Conservation (phyloP, 805 yeast species). For the Kregervanrija pseudodelftensis region DNA sequence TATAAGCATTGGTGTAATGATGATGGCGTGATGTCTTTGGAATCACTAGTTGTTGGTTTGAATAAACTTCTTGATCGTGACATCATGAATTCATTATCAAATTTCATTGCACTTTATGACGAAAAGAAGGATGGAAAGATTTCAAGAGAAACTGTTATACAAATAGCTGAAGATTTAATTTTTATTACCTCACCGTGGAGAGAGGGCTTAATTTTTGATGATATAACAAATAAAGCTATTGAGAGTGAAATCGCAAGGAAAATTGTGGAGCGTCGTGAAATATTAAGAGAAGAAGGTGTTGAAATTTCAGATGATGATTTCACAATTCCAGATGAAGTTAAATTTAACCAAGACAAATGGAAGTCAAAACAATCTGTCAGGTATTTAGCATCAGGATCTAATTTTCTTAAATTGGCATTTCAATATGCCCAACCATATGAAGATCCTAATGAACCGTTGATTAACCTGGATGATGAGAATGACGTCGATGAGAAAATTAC, state of each 20-base stretch:
- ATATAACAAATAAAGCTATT: slow-evolving; percentile 52
- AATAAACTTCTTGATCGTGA: slow-evolving; percentile 65
- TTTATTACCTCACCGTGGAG: slow-evolving; percentile 83
- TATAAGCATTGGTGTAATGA: slow-evolving; percentile 65
- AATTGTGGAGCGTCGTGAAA: slow-evolving; percentile 36
- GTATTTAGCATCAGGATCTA: slow-evolving; percentile 80
- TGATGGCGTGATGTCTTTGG: slow-evolving; percentile 54
- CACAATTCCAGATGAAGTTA: slow-evolving; percentile 49
- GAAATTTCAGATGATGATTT: slow-evolving; percentile 30
- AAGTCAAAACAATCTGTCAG: slow-evolving; percentile 65
- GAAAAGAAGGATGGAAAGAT: slow-evolving; percentile 50
- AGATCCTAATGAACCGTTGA: slow-evolving; percentile 32
- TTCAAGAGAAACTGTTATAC: slow-evolving; percentile 71
- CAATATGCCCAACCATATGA: slow-evolving; percentile 79
- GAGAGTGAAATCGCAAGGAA: slow-evolving; percentile 64
- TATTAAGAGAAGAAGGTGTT: slow-evolving; percentile 25
- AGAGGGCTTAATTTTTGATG: slow-evolving; percentile 60
- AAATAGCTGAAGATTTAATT: slow-evolving; percentile 80
- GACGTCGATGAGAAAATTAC: slow-evolving; percentile 19
- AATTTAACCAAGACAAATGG: slow-evolving; percentile 56
- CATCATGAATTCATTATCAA: slow-evolving; percentile 69
- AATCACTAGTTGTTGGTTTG: slow-evolving; percentile 66
- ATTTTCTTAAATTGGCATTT: slow-evolving; percentile 78
- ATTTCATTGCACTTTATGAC: slow-evolving; percentile 74
- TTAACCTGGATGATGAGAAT: slow-evolving; percentile 37